Conservation (phyloP, 1,284 basidiomycete species). For the Tylopilus sp. region DNA sequence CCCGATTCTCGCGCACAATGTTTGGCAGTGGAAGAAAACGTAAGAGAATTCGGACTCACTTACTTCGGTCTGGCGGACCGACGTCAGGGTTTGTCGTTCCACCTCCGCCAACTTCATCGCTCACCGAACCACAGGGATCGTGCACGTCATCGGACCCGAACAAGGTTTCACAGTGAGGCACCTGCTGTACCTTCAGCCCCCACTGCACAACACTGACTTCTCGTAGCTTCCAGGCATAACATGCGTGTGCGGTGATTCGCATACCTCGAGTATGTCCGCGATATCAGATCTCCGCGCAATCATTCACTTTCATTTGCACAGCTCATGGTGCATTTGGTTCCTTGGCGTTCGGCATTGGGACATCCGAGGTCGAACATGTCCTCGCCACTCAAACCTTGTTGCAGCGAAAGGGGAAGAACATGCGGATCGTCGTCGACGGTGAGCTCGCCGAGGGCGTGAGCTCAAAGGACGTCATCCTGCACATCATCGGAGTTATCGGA, state of each 20-base stretch:
- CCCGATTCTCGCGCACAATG: constrained; percentile 93
- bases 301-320: constrained; percentile 38
- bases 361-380: constrained; percentile 96
- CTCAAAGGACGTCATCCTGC: constrained; percentile 92
- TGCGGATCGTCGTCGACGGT: constrained; percentile 92
- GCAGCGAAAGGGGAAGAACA: constrained; percentile 93
- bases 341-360: constrained; percentile 94
- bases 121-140: constrained; percentile 62
- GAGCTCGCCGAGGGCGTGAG: constrained; percentile 83
- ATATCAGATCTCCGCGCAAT: not conserved
- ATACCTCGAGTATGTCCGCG: constrained; percentile 73
- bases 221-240: constrained; percentile 86
- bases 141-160: constrained; percentile 95
- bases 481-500: constrained; percentile 92
- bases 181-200: not conserved
- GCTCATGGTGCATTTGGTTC: constrained; percentile 96
- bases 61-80: constrained; percentile 94
- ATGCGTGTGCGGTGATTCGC: constrained; percentile 94
- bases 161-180: constrained; percentile 84
- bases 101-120: not conserved
- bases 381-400: constrained; percentile 93
- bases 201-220: not conserved
- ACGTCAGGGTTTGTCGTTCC: constrained; percentile 65
- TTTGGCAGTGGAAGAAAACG: constrained; percentile 88
- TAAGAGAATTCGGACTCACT: constrained; percentile 91